These are phyloP conservation scores for Stemphylium vesicarium DNA, from an alignment of 2,329 filamentous ascomycete species.

Conservation along the genomic window DNA sequence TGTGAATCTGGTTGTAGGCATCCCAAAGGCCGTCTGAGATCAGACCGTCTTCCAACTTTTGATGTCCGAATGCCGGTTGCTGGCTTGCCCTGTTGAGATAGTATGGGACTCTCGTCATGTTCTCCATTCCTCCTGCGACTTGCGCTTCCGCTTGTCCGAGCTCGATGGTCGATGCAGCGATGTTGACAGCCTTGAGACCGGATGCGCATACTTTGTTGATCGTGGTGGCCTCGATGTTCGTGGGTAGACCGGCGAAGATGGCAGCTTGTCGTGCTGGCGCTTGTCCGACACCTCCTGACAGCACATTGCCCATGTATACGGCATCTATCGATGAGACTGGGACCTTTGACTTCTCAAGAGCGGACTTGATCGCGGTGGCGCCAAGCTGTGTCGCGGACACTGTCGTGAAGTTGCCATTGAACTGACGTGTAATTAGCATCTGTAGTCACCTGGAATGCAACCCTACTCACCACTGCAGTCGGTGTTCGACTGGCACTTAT, in stretches of 20 bases:
- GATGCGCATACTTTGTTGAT: slow-evolving; percentile 99
- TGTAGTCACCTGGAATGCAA: not conserved
- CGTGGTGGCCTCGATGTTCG: slow-evolving; percentile 84
- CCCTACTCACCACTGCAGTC: slow-evolving; percentile 73
- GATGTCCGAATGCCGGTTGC: slow-evolving; percentile 83
- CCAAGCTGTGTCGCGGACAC: slow-evolving; percentile 88
- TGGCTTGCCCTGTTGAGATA: slow-evolving; percentile 84
- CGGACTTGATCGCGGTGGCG: slow-evolving; percentile 89
- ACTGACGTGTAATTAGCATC: slow-evolving; percentile 60
- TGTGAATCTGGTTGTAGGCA: slow-evolving; percentile 95
- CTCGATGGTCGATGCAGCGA: slow-evolving; percentile 94
- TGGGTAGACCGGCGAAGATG: slow-evolving; percentile 84
- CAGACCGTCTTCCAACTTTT: slow-evolving; percentile 87
- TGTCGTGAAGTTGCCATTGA: slow-evolving; percentile 88
- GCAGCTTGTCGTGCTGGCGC: slow-evolving; percentile 88
- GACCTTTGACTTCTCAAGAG: slow-evolving; percentile 83
- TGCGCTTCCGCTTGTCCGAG: slow-evolving; percentile 87
- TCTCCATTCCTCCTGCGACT: slow-evolving; percentile 96
- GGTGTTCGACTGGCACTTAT: slow-evolving; percentile 88
- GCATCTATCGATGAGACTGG: slow-evolving; percentile 82
- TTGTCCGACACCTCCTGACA: slow-evolving; percentile 84
- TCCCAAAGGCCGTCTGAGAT: slow-evolving; percentile 96
- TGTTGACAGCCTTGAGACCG: slow-evolving; percentile 86
- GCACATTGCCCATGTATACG: slow-evolving; percentile 97
- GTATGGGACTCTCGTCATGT: slow-evolving; percentile 93